These are phyloP conservation scores for Aphanomyces invadans DNA, from an alignment of 352 stramenopile genomes.

Conservation along the genomic window DNA sequence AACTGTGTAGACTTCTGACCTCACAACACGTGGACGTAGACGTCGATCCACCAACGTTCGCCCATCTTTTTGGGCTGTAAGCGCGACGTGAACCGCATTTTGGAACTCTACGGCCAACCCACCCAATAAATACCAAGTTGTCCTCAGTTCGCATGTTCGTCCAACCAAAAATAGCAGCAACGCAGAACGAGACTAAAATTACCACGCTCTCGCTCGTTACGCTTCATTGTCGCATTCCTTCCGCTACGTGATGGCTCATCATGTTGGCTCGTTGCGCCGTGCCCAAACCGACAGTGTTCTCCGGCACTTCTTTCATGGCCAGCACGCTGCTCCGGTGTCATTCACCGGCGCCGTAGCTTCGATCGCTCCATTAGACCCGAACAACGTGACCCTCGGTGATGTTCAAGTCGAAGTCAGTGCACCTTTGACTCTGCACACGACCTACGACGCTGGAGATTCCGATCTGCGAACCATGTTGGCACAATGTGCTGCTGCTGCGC, in stretches of 20 bases:
- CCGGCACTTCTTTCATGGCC: background rate
- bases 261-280: background rate
- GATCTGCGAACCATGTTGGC: constrained; percentile 1
- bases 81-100: constrained; percentile 74
- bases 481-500: background rate
- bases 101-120: constrained; percentile 51
- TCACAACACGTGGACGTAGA: constrained; percentile 33
- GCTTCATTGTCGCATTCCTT: background rate
- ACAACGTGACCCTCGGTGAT: background rate
- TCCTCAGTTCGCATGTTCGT: background rate
- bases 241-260: background rate
- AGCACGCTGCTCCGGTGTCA: background rate
- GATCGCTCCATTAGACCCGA: background rate
- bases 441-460: background rate
- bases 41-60: constrained; percentile 95
- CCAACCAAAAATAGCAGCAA: background rate
- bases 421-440: background rate
- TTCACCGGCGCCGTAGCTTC: background rate
- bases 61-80: constrained; percentile 95
- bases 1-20: background rate
- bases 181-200: no score
- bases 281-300: background rate
- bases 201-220: no score
- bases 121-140: constrained; percentile 11
- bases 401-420: background rate